Base-by-base conservation (phyloP, 2,329 filamentous ascomycete species). In the Tolypocladium guangdongense region DNA sequence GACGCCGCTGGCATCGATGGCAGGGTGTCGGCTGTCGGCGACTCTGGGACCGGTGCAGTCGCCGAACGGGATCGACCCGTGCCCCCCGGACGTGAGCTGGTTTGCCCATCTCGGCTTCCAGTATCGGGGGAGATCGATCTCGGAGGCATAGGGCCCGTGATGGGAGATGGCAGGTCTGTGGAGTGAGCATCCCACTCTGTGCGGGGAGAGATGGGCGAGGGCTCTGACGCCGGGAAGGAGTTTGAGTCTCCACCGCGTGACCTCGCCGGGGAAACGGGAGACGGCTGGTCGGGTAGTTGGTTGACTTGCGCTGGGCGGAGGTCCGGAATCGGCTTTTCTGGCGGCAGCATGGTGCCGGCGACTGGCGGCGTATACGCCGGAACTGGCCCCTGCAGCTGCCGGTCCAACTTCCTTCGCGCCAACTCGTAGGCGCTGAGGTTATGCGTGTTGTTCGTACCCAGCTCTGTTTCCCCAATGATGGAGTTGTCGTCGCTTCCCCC, bases 121-220 rank as follows among this genome's bases (percentile, higher is more conserved):
- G 60, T 58, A 8, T 58, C 54, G 7, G 59, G 63, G 8, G 54
- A 56, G 18, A 56, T 47, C 1, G 65, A 62, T 4, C 59, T 55
- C 5, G 57, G 55, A 3, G 64, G 64, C 36, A 66, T 55, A 36
- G 68, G 65, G 37, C 65, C 35, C 27, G 62, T 64, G 58, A 74
- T 67, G 0, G 76, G 74, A 10, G 76, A 77, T 4, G 74, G 71
- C 1, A 71, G 58, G 11, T 74, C 71, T 24, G 64, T 58, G 1
- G 65, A 60, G 27, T 67, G 67, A 14, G 63, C 70, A 22, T 65
- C 67, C 68, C 71, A 72, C 33, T 77, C 76, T 37, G 65, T 66
- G n/a, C 69, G 68, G 8, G 75, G 72, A 12, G 73, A 76, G 54
- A 79, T 61, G 0, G 77, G 77, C 10, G 78, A 79, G 8, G 75